phyloP scores from a whole-genome alignment of 371 early-diverging fungal genomes.

The Phascolomyces articulosus region DNA sequence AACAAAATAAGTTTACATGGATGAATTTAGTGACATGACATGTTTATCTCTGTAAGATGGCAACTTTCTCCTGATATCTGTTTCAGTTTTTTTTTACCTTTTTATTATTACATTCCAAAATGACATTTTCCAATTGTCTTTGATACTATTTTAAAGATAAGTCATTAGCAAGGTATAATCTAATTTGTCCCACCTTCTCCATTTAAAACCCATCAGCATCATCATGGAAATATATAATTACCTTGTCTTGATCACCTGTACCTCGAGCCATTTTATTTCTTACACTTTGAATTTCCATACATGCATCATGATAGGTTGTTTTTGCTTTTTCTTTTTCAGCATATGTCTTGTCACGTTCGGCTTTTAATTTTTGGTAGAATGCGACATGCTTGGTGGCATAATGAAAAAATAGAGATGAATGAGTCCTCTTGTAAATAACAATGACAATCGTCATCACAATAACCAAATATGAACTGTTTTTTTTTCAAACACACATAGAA shows the following conservation, averaged over 20 bases:
- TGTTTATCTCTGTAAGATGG: too few species aligned
- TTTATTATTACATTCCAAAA: conserved; percentile 76
- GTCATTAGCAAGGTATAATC: neutral
- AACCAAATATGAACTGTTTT: too few species aligned
- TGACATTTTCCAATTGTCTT: conserved; percentile 63
- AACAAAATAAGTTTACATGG: too few species aligned
- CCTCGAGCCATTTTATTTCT: conserved; percentile 29
- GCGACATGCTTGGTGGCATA: conserved; percentile 76
- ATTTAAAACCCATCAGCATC: too few species aligned
- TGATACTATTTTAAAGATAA: conserved; percentile 33
- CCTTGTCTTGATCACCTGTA: conserved; percentile 48
- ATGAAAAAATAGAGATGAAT: too few species aligned
- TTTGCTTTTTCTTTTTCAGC: conserved; percentile 73
- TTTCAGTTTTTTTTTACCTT: conserved; percentile 75
- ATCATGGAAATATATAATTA: conserved; percentile 1
- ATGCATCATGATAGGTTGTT: conserved; percentile 73
- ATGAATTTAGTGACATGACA: too few species aligned
- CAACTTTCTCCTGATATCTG: too few species aligned
- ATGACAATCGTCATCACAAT: too few species aligned
- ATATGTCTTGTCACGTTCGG: conserved; percentile 68
- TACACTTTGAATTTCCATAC: conserved; percentile 65
- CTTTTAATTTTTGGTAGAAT: conserved; percentile 66
- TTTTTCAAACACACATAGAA: too few species aligned
- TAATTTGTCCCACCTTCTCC: neutral
- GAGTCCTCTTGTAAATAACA: too few species aligned